phyloP scores from a whole-genome alignment of 768 basidiomycete species.

The Agaricus subrufescens region DNA sequence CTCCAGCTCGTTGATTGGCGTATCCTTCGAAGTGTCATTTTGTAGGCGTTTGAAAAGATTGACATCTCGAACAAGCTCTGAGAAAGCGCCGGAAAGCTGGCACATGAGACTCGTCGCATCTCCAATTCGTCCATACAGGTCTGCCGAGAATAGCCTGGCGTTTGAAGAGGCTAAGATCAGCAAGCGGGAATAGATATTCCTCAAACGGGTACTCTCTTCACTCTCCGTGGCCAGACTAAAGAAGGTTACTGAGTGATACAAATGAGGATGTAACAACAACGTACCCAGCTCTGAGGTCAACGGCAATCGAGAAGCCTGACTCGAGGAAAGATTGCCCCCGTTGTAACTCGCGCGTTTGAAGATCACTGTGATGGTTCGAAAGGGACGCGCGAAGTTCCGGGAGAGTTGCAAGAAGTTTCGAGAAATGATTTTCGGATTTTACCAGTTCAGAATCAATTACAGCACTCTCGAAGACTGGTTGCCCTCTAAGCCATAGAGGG shows the following conservation, averaged over 20 bases:
- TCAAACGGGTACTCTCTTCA: neutral
- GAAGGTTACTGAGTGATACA: slow-evolving; percentile 1
- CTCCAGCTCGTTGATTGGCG: slow-evolving; percentile 17
- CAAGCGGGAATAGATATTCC: neutral
- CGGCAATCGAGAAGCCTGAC: slow-evolving; percentile 65
- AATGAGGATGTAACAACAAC: slow-evolving; percentile 19
- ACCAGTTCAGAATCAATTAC: slow-evolving; percentile 19
- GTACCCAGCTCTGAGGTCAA: slow-evolving; percentile 62
- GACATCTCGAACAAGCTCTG: slow-evolving; percentile 16
- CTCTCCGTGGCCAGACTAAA: slow-evolving; percentile 14
- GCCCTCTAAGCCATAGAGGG: slow-evolving; percentile 62
- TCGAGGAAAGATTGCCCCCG: slow-evolving; percentile 76
- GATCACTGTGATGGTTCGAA: slow-evolving; percentile 70
- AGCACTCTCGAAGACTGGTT: slow-evolving; percentile 34
- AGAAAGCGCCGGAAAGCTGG: slow-evolving; percentile 28
- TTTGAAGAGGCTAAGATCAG: slow-evolving; percentile 9
- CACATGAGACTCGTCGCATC: slow-evolving; percentile 20
- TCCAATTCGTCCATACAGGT: slow-evolving; percentile 13
- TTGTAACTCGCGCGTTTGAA: slow-evolving; percentile 84
- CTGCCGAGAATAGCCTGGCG: slow-evolving; percentile 17
- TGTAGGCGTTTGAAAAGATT: slow-evolving; percentile 1
- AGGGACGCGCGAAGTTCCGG: slow-evolving; percentile 61
- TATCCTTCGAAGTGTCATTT: neutral
- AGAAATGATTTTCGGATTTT: slow-evolving; percentile 61
- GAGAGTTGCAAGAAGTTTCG: slow-evolving; percentile 58